A percentile compares a stretch with the other conserved stretches of the same genome.
Conservation (phyloP, 176 grass and related monocot species). For the Carex kokanica region DNA sequence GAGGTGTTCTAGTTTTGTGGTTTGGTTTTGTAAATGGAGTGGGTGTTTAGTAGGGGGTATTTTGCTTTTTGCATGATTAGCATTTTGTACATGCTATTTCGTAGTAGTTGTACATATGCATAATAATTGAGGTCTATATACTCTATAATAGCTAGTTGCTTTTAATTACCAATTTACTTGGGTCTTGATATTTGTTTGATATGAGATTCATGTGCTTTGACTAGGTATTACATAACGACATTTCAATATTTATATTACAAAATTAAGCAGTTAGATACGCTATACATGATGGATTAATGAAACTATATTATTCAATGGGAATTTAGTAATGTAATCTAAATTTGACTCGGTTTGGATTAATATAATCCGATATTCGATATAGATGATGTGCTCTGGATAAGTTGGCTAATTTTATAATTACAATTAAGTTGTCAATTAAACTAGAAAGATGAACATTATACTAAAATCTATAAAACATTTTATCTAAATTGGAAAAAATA, state of each 20-base stretch:
- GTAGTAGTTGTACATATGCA: constrained; percentile 6
- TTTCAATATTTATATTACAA: not conserved
- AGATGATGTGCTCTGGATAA: too few species aligned
- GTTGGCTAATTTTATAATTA: too few species aligned
- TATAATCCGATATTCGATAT: too few species aligned
- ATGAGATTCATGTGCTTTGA: not conserved
- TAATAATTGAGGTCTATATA: constrained; percentile 2
- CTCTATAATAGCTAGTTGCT: not conserved
- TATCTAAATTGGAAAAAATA: too few species aligned
- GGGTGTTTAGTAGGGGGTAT: not conserved
- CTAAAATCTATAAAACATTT: too few species aligned
- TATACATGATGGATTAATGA: too few species aligned
- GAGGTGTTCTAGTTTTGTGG: not conserved
- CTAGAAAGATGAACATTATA: too few species aligned
- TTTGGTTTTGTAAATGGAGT: constrained; percentile 16
- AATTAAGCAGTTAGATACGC: not conserved
- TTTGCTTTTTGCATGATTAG: not conserved
- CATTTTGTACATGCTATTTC: constrained; percentile 21
- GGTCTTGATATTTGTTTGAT: not conserved
- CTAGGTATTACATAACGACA: not conserved
- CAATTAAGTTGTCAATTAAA: too few species aligned
- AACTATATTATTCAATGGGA: too few species aligned
- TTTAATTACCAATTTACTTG: not conserved
- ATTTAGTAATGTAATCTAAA: too few species aligned
- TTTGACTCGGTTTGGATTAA: too few species aligned